Evolutionary conservation across 2,329 filamentous ascomycete genomes (phyloP).

Genomic region (Aureobasidium sp.): DNA sequence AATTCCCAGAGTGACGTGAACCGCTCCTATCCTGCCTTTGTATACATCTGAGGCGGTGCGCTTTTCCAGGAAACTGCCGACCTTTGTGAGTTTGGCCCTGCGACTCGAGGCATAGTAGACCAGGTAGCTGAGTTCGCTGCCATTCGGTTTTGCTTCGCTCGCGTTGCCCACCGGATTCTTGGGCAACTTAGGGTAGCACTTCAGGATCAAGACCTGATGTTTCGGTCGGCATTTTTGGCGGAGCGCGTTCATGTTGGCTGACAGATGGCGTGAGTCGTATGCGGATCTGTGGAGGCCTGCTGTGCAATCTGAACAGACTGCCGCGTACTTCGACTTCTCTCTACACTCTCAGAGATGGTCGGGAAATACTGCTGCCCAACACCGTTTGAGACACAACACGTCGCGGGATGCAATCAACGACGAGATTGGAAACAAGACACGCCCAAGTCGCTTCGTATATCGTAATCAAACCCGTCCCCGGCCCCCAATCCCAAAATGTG

Average conservation of each 20-base stretch:
- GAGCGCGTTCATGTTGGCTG: constrained; percentile 43
- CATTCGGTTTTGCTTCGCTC: constrained; percentile 90
- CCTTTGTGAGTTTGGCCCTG: constrained; percentile 91
- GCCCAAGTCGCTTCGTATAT: background rate
- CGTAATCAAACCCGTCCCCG: constrained; percentile 1
- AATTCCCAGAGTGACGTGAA: constrained; percentile 87
- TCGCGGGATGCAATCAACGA: constrained; percentile 7
- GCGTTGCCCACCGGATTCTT: constrained; percentile 55
- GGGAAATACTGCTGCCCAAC: background rate
- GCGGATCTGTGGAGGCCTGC: background rate
- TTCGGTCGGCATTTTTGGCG: constrained; percentile 69
- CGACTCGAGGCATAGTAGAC: constrained; percentile 95
- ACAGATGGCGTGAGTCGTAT: background rate
- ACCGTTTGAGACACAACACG: constrained; percentile 5
- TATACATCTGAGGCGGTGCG: constrained; percentile 87
- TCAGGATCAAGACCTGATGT: constrained; percentile 91
- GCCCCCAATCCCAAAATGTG: background rate
- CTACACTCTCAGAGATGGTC: background rate
- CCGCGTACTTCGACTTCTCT: background rate
- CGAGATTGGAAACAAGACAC: background rate
- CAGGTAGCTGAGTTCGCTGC: constrained; percentile 92
- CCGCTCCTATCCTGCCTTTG: constrained; percentile 76
- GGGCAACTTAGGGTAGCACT: constrained; percentile 89
- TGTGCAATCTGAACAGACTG: background rate
- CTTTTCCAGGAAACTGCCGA: constrained; percentile 89